Base-by-base conservation (phyloP, 1,284 basidiomycete genomes). In the Rhodotorula mucilaginosa region DNA sequence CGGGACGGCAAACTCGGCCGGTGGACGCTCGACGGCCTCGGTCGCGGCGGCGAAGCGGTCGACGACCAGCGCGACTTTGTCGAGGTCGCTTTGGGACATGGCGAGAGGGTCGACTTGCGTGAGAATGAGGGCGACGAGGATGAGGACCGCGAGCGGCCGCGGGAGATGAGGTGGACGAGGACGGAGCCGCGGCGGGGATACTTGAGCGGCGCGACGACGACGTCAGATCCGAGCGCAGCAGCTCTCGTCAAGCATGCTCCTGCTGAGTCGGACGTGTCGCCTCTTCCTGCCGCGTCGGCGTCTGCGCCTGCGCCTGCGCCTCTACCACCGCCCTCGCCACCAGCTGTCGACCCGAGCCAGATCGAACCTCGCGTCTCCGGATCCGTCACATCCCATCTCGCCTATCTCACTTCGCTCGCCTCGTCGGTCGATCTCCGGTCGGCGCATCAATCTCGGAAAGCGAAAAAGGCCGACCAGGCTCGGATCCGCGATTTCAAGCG, bases 1-100 rank as follows among this genome's bases (percentile, higher is more conserved):
- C 87, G 94, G 61, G 88, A 89, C 34, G 85, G 80, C 83, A 91
- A 81, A 64, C 75, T 84, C 29, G 84, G 84, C 3, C 75, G 80
- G 31, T 84, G 83, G 82, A 84, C 84, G 19, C 69, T 85, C 61
- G 84, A 85, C 72, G 81, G 84, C 56, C 74, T 84, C 47, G 81
- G 80, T 2, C 67, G 78, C 34, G 73, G 72, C 75, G 88, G 89
- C 64, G 85, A 76, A 59, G 74, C 71, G 3, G 69, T 72, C 13
- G 73, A 76, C 21, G 69, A 73, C 52, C 61, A 48, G 31, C 47
- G 39, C 19, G 67, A 76, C 47, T 54, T 66, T 34, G 46, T 61
- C 57, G 57, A 56, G 19, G 58, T 69, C 7, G 66, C 68, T 10
- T 47, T 66, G 19, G 48, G 61, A 1, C 74, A 63, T 44, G 57